Evolutionary conservation across 768 basidiomycete species (phyloP), one percentile per base, ranked within the genome.

Genomic region (Mycena rebaudengoi): DNA sequence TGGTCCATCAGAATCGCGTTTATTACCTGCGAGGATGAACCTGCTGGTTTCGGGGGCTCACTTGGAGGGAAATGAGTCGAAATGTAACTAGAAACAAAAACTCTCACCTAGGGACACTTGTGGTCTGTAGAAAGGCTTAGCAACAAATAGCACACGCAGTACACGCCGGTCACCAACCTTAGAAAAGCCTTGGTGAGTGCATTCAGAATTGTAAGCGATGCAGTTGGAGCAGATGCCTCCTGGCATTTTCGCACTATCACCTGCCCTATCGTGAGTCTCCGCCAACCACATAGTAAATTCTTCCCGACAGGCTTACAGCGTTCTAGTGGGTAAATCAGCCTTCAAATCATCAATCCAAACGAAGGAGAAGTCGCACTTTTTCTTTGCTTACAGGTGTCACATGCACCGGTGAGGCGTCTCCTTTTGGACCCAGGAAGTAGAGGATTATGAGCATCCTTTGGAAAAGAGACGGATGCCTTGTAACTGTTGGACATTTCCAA

Each of bases 181-280:
- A 14, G 57, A 5, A 29, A 12, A 53, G 4, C 50, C 49, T 12
- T 45, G 30, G 32, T 54, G 63, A 0, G 78, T 82, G 71, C 83
- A 85, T 13, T 78, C 76, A 35, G 74, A 76, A 64, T 79, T 77
- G 68, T 79, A 82, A n/a, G 80, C 74, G 40, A 77, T 71, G 67
- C 83, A 84, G 68, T 84, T 84, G 0, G 82, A 78, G 66, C 83
- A 85, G 26, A 74, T 66, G 59, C 79, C 80, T 20, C 74, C 73
- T 7, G 80, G 77, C 76, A 76, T 78, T 65, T 77, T 83, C n/a
- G 79, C 82, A 65, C 85, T 85, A 66, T 86, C 83, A 53, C 80
- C 80, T 20, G 3, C 16, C 21, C 25, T 61, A n/a, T 32, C 33
- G 12, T 1, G 8, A 14, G 3, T 25, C 18, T 30, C 26, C n/a